These are phyloP conservation scores for Acmispon strigosus DNA, from an alignment of 306 rosid genomes.

Conservation along the genomic window DNA sequence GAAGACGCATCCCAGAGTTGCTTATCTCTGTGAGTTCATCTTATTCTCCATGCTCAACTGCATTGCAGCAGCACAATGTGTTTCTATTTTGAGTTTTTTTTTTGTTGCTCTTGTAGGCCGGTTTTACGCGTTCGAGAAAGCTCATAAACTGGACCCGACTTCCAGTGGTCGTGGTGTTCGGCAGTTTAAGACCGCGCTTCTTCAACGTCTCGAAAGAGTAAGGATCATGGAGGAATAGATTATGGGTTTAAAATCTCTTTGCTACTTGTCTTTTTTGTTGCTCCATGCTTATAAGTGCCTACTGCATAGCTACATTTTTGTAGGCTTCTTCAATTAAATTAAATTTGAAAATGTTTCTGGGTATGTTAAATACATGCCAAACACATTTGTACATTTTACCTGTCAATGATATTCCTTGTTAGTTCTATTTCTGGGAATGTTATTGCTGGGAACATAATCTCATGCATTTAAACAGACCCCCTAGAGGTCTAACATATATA, in stretches of 20 bases:
- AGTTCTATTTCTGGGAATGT: too few species aligned
- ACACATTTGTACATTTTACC: too few species aligned
- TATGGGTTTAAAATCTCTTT: not conserved
- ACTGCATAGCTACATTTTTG: too few species aligned
- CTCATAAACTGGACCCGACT: conserved; percentile 95
- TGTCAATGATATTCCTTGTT: too few species aligned
- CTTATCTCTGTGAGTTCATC: conserved; percentile 78
- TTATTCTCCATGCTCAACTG: not conserved
- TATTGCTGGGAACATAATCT: too few species aligned
- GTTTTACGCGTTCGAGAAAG: conserved; percentile 95
- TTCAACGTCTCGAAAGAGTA: conserved; percentile 95
- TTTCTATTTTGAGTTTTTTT: not conserved
- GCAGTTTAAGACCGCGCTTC: conserved; percentile 93
- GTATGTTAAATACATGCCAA: too few species aligned
- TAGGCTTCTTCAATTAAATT: too few species aligned
- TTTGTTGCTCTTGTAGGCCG: conserved; percentile 54
- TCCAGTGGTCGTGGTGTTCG: conserved; percentile 99
- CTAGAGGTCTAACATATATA: too few species aligned
- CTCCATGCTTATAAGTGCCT: not conserved
- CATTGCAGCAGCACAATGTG: not conserved
- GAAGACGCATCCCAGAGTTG: conserved; percentile 84
- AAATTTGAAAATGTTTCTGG: too few species aligned
- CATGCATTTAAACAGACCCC: too few species aligned
- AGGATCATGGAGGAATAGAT: not conserved
- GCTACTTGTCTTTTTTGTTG: not conserved